Base-by-base conservation (phyloP, 2,329 filamentous ascomycete genomes). In the Zalaria obscura region DNA sequence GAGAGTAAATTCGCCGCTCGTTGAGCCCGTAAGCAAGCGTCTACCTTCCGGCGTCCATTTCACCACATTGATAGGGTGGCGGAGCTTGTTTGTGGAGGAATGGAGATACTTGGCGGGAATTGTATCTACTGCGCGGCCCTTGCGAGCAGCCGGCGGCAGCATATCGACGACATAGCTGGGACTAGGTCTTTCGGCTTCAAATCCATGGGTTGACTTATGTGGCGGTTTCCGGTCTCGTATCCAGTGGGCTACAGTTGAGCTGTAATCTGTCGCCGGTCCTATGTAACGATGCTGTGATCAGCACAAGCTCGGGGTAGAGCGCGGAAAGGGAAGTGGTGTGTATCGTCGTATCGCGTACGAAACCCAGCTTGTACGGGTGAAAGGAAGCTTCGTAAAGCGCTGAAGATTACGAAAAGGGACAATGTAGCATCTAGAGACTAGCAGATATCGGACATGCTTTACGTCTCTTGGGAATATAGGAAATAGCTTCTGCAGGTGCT, bases 21-120 rank as follows among this genome's bases (percentile, higher is more conserved):
- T 93, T 0, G 88, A 93, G 25, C 87, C 91, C 0, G 91, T 96
- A 57, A 98, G 72, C 43, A 98, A 67, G 50, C 91, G 74, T 46
- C 91, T 80, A 27, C 91, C 91, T 62, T 98, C 91, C 5, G 91
- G 91, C 10, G 93, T 98, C 91, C 91, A 98, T 60, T 86, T 77
- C 34, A 98, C 89, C 5, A 96, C 85, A 49, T 95, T 96, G 56
- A 98, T 84, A 2, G 91, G 91, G 52, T 96, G 91, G 57, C 94
- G 93, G 55, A 93, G 88, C 58, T 98, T 98, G 66, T 96, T 96
- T 5, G 96, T 75, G 0, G 91, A 96, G n/a, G 91, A 93, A 59
- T 98, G 91, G 34, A 98, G 73, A 58, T 95, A 88, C 54, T 91
- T 89, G n/a, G 85, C 83, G 8, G 91, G 89, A 36, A 98, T 83